These are phyloP conservation scores for Chrysochromulina parva DNA, from an alignment of 78 protist genomes.

Conservation along the genomic window DNA sequence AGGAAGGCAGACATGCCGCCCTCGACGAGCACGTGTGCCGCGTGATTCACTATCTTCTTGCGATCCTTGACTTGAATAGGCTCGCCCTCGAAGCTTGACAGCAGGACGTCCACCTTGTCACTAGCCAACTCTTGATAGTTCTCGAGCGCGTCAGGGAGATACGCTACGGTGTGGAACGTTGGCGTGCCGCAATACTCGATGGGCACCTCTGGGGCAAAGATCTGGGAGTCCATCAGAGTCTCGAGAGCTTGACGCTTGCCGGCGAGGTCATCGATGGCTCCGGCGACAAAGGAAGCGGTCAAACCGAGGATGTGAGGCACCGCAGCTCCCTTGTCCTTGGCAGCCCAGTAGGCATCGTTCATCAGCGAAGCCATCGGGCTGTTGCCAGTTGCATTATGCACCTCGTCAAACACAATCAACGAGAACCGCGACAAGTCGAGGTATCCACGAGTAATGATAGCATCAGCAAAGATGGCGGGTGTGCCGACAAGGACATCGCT, in stretches of 20 bases:
- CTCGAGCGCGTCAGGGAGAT: background rate
- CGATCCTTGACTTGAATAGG: too few species aligned
- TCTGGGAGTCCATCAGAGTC: background rate
- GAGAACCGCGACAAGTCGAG: background rate
- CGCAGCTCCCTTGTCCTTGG: background rate
- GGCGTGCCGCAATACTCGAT: background rate
- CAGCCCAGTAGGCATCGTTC: background rate
- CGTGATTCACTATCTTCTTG: background rate
- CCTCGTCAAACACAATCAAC: background rate
- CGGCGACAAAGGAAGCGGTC: background rate
- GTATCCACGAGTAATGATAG: background rate
- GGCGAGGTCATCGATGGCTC: background rate
- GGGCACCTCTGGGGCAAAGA: background rate
- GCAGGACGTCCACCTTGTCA: background rate
- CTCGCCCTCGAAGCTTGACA: background rate
- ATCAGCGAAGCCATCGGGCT: background rate
- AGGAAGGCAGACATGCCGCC: background rate
- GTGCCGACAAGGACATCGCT: background rate
- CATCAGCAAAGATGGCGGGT: background rate
- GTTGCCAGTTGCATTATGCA: background rate
- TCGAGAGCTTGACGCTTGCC: background rate
- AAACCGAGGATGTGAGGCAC: slow-evolving; percentile 7
- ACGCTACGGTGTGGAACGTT: background rate
- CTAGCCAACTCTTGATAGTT: background rate
- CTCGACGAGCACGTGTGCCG: background rate